These are phyloP conservation scores for Radiomyces spectabilis DNA, from an alignment of 192 early-diverging fungal species.

Conservation along the genomic window DNA sequence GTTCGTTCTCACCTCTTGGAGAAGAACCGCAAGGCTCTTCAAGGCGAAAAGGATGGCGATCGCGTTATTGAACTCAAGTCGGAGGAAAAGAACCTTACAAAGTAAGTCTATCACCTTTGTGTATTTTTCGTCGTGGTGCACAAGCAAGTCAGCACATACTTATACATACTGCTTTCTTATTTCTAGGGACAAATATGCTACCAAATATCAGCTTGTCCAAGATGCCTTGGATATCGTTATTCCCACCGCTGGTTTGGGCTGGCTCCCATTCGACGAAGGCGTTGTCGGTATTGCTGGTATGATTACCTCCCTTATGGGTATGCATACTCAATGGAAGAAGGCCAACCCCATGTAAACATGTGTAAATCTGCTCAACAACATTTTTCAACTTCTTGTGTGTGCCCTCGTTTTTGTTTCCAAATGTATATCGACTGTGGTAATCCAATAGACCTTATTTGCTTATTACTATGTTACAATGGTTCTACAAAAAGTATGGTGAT, in stretches of 20 bases:
- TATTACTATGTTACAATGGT: no score
- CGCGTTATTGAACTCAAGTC: constrained; percentile 24
- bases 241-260: constrained; percentile 61
- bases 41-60: constrained; percentile 23
- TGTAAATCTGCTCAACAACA: no score
- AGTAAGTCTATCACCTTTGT: constrained; percentile 27
- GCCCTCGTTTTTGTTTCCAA: no score
- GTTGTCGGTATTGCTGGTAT: constrained; percentile 63
- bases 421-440: no score
- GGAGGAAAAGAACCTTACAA: constrained; percentile 32
- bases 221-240: constrained; percentile 66
- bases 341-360: no score
- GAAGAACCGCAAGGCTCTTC: constrained; percentile 14
- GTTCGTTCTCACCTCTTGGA: constrained; percentile 33
- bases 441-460: no score
- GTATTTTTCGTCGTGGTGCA: no score
- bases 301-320: constrained; percentile 64
- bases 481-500: no score
- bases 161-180: no score
- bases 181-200: constrained; percentile 48
- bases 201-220: constrained; percentile 47
- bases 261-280: constrained; percentile 56
- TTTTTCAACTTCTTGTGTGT: no score
- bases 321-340: constrained; percentile 45
- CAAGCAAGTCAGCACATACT: no score